Percentiles rank a stretch among this genome's conserved stretches.
Evolutionary conservation across 768 basidiomycete genomes (phyloP).

Genomic region (Boletus subcaerulescens): DNA sequence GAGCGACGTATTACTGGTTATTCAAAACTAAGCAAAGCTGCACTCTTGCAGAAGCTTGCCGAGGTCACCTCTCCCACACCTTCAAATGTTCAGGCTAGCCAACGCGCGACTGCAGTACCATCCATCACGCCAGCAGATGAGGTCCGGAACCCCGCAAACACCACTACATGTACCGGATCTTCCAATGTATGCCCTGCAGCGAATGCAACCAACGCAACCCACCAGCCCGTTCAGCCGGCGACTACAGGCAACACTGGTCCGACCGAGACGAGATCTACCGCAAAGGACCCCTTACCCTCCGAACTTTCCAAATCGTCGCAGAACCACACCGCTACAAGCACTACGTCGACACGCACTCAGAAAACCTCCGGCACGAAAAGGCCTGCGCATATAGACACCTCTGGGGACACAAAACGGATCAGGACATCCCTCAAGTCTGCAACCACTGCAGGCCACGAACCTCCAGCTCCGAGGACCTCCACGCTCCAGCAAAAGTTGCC

Average conservation of each 20-base stretch:
- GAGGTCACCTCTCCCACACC: background rate
- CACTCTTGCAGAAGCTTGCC: slow-evolving; percentile 49
- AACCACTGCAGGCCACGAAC: background rate
- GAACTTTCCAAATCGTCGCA: background rate
- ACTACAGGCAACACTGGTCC: background rate
- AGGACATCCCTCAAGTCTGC: slow-evolving; percentile 3
- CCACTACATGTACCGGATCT: background rate
- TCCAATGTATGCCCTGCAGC: background rate
- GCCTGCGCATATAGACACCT: slow-evolving; percentile 18
- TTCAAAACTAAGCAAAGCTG: slow-evolving; percentile 62
- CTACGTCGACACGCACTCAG: background rate
- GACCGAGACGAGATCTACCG: background rate
- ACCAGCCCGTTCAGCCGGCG: background rate
- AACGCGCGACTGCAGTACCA: background rate
- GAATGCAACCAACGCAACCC: background rate
- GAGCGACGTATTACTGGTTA: slow-evolving; percentile 59
- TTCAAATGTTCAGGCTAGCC: background rate
- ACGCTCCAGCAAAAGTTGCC: background rate
- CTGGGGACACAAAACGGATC: slow-evolving; percentile 13
- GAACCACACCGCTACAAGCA: background rate
- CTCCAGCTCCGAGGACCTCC: background rate
- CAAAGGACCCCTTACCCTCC: background rate
- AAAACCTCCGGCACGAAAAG: slow-evolving; percentile 12
- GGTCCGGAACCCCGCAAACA: background rate
- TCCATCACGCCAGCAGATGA: background rate